Percentiles rank a stretch among this genome's conserved stretches.
These are phyloP conservation scores for Aspergillus brunneoviolaceus DNA, from an alignment of 2,329 filamentous ascomycete species.

Conservation along the genomic window DNA sequence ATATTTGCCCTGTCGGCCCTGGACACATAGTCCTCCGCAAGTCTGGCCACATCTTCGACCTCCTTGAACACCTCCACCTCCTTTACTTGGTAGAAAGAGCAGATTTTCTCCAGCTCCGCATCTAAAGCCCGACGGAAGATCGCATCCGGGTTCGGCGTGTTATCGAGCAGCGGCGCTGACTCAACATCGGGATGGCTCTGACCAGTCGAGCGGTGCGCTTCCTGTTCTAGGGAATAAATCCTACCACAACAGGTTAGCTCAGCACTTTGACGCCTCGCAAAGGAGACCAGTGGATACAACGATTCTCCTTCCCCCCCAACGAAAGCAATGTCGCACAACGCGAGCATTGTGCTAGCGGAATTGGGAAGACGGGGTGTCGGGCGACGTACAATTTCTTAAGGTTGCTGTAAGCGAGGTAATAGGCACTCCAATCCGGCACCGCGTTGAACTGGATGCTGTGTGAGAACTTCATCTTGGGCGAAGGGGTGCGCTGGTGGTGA, in stretches of 20 bases:
- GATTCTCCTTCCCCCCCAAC: not conserved
- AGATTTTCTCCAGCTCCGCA: constrained; percentile 89
- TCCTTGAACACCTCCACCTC: constrained; percentile 84
- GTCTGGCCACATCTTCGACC: constrained; percentile 71
- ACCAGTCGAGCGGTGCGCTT: constrained; percentile 61
- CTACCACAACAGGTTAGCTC: constrained; percentile 49
- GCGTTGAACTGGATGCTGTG: constrained; percentile 99
- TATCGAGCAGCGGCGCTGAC: constrained; percentile 75
- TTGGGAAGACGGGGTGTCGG: not conserved
- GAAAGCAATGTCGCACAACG: constrained; percentile 8
- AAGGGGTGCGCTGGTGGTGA: constrained; percentile 37
- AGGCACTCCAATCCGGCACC: constrained; percentile 97
- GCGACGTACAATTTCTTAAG: constrained; percentile 87
- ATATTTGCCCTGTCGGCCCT: constrained; percentile 50
- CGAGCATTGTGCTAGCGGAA: constrained; percentile 3
- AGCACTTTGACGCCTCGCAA: not conserved
- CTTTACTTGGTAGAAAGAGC: constrained; percentile 84
- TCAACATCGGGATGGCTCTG: constrained; percentile 68
- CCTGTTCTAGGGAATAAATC: constrained; percentile 93
- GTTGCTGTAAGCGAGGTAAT: constrained; percentile 98
- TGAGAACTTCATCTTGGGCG: constrained; percentile 97
- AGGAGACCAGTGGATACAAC: not conserved
- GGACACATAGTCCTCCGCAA: constrained; percentile 68
- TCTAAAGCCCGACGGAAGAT: constrained; percentile 81
- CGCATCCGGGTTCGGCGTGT: constrained; percentile 68